These are phyloP conservation scores for Xylaria sp. DNA, from an alignment of 2,329 filamentous ascomycete species.

Conservation along the genomic window DNA sequence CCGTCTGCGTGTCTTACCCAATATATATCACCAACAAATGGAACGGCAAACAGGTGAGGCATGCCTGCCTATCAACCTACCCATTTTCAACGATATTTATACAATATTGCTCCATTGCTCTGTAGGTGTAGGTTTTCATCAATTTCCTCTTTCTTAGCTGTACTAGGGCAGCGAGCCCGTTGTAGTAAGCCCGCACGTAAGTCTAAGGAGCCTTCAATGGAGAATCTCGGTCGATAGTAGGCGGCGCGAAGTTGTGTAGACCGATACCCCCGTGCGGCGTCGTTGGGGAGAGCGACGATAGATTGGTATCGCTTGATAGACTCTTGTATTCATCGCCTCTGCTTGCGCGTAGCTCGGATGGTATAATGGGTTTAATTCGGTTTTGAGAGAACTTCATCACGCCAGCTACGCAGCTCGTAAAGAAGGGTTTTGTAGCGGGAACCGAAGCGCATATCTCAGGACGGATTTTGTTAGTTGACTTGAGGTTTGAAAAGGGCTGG, in stretches of 20 bases:
- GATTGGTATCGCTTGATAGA: neutral
- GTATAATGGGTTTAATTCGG: neutral
- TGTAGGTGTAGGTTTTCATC: neutral
- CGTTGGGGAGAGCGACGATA: neutral
- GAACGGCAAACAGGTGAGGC: neutral
- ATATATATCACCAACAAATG: too few species aligned
- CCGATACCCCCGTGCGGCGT: neutral
- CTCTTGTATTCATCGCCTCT: neutral
- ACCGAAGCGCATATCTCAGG: constrained; percentile 57
- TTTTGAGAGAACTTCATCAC: constrained; percentile 28
- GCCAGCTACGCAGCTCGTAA: constrained; percentile 52
- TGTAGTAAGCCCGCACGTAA: neutral
- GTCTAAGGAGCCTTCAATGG: neutral
- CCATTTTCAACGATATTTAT: neutral
- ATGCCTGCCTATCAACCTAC: neutral
- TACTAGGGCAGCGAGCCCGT: neutral
- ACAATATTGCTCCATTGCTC: neutral
- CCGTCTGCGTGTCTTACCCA: neutral
- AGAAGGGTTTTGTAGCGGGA: constrained; percentile 59
- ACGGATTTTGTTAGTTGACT: constrained; percentile 10
- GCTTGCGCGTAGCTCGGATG: neutral
- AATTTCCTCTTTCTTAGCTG: neutral
- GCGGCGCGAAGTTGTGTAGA: neutral
- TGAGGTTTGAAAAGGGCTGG: neutral
- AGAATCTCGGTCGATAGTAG: neutral